Base-by-base conservation (phyloP, 306 rosid species). In the Begonia fuchsioides region DNA sequence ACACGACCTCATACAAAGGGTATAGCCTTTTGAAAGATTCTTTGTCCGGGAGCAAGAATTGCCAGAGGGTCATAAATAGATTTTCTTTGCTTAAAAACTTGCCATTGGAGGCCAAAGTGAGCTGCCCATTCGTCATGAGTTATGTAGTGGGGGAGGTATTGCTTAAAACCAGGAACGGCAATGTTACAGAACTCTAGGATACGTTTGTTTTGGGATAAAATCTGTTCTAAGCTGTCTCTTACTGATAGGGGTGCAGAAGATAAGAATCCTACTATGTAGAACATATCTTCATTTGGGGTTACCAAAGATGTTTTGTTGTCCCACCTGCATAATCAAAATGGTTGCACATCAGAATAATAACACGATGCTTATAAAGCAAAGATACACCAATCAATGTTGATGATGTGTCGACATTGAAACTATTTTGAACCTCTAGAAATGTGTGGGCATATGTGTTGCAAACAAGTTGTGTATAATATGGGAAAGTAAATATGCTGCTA, bases 41-140 rank as follows among this genome's bases (percentile, higher is more conserved):
- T 70, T 20, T 84, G 95, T 32, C 97, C 97, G 35, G 97, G 95
- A 17, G 93, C 80, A 58, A 90, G 94, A 48, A 90, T 73, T 56
- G 93, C 78, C 38, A 84, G 63, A 49, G 97, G 97, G 63, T 90
- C 97, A 65, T 84, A 81, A 18, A 68, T 51, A 68, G 48, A 70
- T 68, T 90, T 90, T 66, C 82, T 84, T 47, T 57, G 72, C 49
- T 49, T 51, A 41, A 90, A 71, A 38, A 44, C 62, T 53, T 63
- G 61, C 97, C 95, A 90, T 47, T 44, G 59, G 13, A 85, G 62
- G 54, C 95, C 95, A 41, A 90, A 84, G 56, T 90, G 97, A 58
- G 68, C 60, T 71, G 61, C 41, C 97, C 95, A 90, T 60, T 81
- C 95, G 61, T 64, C 74, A 43, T 51, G 58, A 40, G 82, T 64